These are phyloP conservation scores for Cinnamomum chago DNA, from an alignment of 164 flowering plant species.

Conservation along the genomic window DNA sequence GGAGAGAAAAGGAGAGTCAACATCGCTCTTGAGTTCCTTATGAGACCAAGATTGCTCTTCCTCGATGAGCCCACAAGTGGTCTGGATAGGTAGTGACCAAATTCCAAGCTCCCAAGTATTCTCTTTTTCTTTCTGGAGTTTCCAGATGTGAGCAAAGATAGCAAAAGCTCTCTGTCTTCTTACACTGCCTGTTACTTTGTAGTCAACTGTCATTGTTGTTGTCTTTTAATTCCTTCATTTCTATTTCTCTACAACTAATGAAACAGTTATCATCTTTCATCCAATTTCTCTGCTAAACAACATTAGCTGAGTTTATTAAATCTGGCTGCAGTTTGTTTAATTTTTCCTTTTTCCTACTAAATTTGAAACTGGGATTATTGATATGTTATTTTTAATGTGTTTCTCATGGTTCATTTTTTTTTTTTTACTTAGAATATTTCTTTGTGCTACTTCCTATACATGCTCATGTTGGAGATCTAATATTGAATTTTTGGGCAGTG, in stretches of 20 bases:
- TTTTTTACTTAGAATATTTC: background rate
- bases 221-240: background rate
- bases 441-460: background rate
- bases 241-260: background rate
- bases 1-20: conserved; percentile 93
- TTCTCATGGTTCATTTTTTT: background rate
- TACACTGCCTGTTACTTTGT: background rate
- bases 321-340: background rate
- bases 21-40: conserved; percentile 84
- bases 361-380: background rate
- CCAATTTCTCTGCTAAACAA: conserved; percentile 2
- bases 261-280: background rate
- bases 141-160: background rate
- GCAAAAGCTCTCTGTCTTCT: background rate
- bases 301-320: background rate
- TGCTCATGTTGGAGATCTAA: background rate
- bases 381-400: background rate
- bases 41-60: conserved; percentile 86
- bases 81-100: conserved; percentile 66
- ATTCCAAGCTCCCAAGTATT: background rate
- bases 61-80: conserved; percentile 98
- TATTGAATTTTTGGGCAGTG: conserved; percentile 40
- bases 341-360: background rate
- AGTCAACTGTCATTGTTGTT: background rate
- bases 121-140: background rate